A percentile compares a stretch with the other conserved stretches of the same genome.
These are phyloP conservation scores for Pseudozyma pruni DNA, from an alignment of 1,284 basidiomycete species.

Conservation along the genomic window DNA sequence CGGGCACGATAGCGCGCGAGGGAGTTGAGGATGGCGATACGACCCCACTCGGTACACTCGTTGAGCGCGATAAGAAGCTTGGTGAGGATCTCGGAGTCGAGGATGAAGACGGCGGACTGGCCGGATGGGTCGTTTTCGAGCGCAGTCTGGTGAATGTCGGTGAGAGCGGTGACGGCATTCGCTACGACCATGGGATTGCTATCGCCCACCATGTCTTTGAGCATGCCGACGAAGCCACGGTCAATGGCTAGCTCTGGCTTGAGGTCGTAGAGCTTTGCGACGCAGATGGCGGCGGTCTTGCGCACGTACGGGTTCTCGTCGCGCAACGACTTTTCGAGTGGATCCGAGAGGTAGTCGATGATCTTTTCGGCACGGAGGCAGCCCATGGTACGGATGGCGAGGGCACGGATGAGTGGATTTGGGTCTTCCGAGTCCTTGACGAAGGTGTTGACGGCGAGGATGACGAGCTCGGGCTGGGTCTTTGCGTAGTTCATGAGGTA, in stretches of 20 bases:
- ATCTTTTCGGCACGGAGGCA: constrained; percentile 97
- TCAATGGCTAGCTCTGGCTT: constrained; percentile 94
- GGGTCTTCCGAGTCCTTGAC: constrained; percentile 93
- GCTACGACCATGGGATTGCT: constrained; percentile 99
- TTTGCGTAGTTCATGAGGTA: constrained; percentile 99
- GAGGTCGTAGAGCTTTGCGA: constrained; percentile 95
- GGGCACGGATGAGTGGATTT: constrained; percentile 93
- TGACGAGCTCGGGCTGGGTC: constrained; percentile 95
- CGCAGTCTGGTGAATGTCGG: constrained; percentile 82
- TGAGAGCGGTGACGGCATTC: constrained; percentile 90
- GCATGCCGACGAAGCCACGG: constrained; percentile 88
- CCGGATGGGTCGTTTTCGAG: constrained; percentile 50
- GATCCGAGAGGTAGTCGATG: constrained; percentile 95
- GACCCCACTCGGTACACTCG: constrained; percentile 98
- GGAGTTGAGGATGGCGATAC: constrained; percentile 89
- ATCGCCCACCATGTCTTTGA: constrained; percentile 88
- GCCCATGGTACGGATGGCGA: constrained; percentile 98
- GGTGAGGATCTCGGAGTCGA: constrained; percentile 82
- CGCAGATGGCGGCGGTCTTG: constrained; percentile 92
- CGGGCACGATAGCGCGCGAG: constrained; percentile 82
- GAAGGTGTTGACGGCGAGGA: constrained; percentile 98
- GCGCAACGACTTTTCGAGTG: constrained; percentile 85
- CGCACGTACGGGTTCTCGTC: constrained; percentile 89
- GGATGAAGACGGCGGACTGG: constrained; percentile 77
- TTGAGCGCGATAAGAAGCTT: constrained; percentile 95